These are phyloP conservation scores for Fusarium sp. DNA, from an alignment of 2,329 filamentous ascomycete genomes.

Conservation along the genomic window DNA sequence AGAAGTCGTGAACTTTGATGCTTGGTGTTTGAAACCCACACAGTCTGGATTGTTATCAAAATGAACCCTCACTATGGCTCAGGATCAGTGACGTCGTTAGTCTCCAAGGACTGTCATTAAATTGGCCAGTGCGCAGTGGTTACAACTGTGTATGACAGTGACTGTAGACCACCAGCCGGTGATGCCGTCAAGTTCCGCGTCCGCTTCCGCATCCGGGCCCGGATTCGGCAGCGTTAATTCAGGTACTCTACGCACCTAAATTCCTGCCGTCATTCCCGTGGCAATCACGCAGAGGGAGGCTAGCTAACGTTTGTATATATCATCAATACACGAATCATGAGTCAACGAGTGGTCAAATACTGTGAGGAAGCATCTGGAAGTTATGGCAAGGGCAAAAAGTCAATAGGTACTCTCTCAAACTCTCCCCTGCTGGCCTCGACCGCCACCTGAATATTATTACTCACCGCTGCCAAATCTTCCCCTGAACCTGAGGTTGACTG, in stretches of 20 bases:
- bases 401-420: not conserved
- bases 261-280: not conserved
- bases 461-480: conserved; percentile 1
- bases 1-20: not conserved
- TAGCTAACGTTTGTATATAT: not conserved
- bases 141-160: not conserved
- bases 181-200: conserved; percentile 17
- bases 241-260: not conserved
- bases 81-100: conserved; percentile 17
- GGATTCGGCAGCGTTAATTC: conserved; percentile 6
- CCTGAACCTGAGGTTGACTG: not conserved
- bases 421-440: conserved; percentile 10
- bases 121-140: not conserved
- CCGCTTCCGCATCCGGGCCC: conserved; percentile 2
- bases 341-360: not conserved
- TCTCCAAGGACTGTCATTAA: not conserved
- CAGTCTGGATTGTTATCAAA: not conserved
- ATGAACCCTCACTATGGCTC: not conserved
- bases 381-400: not conserved
- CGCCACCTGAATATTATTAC: conserved; percentile 12
- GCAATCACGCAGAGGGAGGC: not conserved
- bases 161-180: conserved; percentile 5
- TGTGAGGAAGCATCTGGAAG: conserved; percentile 24
- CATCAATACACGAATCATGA: conserved; percentile 16
- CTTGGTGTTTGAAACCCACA: conserved; percentile 4